Conservation (phyloP, 306 rosid species). For the Prosopis cineraria region DNA sequence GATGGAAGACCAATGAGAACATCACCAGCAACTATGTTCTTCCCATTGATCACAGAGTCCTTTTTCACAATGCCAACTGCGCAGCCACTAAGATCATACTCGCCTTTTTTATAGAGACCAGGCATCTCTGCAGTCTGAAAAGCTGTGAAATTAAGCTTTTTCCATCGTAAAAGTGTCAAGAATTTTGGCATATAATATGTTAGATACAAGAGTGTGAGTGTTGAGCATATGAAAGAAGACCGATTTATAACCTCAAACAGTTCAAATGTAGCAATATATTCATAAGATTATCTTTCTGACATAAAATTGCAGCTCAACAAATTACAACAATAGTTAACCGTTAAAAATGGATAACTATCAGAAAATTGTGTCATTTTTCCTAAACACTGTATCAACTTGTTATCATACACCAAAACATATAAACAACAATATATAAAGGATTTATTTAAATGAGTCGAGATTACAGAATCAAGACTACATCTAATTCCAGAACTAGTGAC, state of each 20-base stretch:
- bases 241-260: neutral
- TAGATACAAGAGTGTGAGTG: neutral
- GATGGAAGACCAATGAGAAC: constrained; percentile 86
- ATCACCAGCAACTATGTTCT: constrained; percentile 73
- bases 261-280: neutral
- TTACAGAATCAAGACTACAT: neutral
- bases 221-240: neutral
- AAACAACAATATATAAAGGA: neutral
- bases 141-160: constrained; percentile 25
- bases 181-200: neutral
- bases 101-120: constrained; percentile 81
- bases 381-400: neutral
- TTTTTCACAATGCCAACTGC: constrained; percentile 86
- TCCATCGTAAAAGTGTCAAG: constrained; percentile 8
- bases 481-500: neutral
- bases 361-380: neutral
- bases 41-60: constrained; percentile 75
- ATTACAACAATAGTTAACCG: neutral
- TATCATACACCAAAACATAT: neutral
- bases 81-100: constrained; percentile 94
- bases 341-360: neutral
- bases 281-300: neutral
- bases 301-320: neutral
- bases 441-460: neutral
- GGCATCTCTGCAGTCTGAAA: constrained; percentile 98